Percentiles rank a stretch among this genome's conserved stretches.
Conservation (phyloP, 805 yeast genomes). For the Yarrowia yakushimensis region DNA sequence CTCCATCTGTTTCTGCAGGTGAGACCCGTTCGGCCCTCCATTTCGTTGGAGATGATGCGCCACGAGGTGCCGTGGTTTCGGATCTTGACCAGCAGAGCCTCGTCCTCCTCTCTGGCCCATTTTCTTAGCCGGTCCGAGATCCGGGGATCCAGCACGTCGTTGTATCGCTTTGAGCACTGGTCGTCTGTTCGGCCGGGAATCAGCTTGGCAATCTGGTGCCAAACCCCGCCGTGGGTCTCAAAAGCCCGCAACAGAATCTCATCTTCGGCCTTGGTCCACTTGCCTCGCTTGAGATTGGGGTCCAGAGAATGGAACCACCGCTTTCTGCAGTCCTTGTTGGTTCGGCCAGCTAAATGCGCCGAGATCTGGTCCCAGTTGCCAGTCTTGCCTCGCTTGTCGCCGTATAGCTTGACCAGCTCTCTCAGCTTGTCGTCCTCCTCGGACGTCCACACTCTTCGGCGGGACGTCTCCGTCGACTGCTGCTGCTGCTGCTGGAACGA, state of each 20-base stretch:
- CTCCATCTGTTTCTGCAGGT: conserved; percentile 94
- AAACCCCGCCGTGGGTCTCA: conserved; percentile 66
- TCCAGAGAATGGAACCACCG: conserved; percentile 85
- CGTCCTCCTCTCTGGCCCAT: conserved; percentile 79
- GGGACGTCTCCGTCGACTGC: conserved; percentile 1
- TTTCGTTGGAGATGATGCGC: conserved; percentile 70
- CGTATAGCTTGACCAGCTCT: conserved; percentile 40
- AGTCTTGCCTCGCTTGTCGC: conserved; percentile 48
- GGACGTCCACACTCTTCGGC: conserved; percentile 54
- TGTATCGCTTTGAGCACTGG: conserved; percentile 88
- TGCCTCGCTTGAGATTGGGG: conserved; percentile 76
- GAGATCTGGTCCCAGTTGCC: conserved; percentile 43
- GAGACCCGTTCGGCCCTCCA: conserved; percentile 78
- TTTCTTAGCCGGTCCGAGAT: conserved; percentile 72
- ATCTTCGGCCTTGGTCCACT: conserved; percentile 85
- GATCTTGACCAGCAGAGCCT: conserved; percentile 62
- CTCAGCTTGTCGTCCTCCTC: conserved; percentile 65
- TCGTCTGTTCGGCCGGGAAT: conserved; percentile 88
- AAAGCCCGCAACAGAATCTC: conserved; percentile 59
- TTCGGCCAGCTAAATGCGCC: conserved; percentile 44
- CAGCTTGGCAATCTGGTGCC: conserved; percentile 77
- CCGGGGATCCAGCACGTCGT: conserved; percentile 80
- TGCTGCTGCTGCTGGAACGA: not conserved
- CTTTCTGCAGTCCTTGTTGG: conserved; percentile 79
- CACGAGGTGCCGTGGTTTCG: conserved; percentile 79